Base-by-base conservation (phyloP, 1,284 basidiomycete genomes). In the Neolentinus lepideus region DNA sequence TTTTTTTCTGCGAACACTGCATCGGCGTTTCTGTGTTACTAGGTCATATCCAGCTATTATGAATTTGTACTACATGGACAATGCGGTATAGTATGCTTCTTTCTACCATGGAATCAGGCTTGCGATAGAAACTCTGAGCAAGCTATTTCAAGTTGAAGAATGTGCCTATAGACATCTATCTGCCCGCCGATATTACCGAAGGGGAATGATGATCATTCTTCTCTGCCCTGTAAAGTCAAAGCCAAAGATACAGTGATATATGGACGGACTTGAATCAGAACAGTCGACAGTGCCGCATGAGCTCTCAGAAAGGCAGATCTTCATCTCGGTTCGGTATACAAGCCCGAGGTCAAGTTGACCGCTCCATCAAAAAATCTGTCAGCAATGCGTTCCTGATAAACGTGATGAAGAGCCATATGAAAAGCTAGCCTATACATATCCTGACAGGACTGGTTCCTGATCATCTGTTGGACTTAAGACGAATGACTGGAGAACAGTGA, bases 51-150 rank as follows among this genome's bases (percentile, higher is more conserved):
- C 43, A 21, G 4, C 47, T 50, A 26, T 26, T 29, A 26, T 50
- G 47, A 31, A 50, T 50, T 22, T 50, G 47, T 50, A 50, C 38
- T 43, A 43, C 38, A 43, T 43, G 38, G 38, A 43, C 38, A 8
- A 8, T 43, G 38, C 16, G 29, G 12, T n/a, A 43, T 43, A 43
- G 8, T 43, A 43, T n/a, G 38, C 38, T 43, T 31, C 38, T 8
- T 43, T 43, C 19, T 16, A 16, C 16, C 38, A 6, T 43, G 38
- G 38, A 43, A 43, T n/a, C 8, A n/a, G 16, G 12, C 38, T 21
- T 4, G 12, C 29, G 4, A 31, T 31, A 6, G 29, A n/a, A n/a
- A 31, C 29, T 31, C 29, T 31, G 29, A 31, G 12, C 29, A 12
- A 31, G 12, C 29, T 31, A 31, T 31, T 31, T 31, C 38, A 16